phyloP scores from a whole-genome alignment of 1,284 basidiomycete species.

The Cutaneotrichosporon dermatis region DNA sequence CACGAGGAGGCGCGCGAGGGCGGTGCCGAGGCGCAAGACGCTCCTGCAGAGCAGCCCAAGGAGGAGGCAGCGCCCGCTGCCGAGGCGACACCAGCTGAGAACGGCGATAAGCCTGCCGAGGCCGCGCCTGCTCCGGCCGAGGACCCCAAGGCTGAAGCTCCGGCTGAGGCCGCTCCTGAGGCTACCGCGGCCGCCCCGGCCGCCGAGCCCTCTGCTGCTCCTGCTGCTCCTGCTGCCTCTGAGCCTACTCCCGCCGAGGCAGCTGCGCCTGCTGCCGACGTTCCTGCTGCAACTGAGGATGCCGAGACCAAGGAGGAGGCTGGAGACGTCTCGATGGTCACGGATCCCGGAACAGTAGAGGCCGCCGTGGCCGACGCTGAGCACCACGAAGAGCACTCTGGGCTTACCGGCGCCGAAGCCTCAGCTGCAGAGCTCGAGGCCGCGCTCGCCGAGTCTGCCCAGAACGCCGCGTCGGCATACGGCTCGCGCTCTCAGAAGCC shows the following conservation, averaged over 20 bases:
- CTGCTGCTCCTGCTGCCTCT: slow-evolving; percentile 5
- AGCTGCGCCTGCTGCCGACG: slow-evolving; percentile 50
- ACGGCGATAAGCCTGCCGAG: slow-evolving; percentile 2
- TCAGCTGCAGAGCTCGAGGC: slow-evolving; percentile 23
- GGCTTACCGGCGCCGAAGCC: slow-evolving; percentile 18
- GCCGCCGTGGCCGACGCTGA: slow-evolving; percentile 1
- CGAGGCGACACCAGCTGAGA: slow-evolving; percentile 3
- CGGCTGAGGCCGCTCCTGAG: slow-evolving; percentile 6
- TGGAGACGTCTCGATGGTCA: slow-evolving; percentile 36
- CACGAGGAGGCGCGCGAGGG: slow-evolving; percentile 38
- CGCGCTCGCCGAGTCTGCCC: slow-evolving; percentile 26
- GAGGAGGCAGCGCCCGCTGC: slow-evolving; percentile 14
- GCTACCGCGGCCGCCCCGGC: slow-evolving; percentile 14
- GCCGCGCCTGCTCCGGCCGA: slow-evolving; percentile 14
- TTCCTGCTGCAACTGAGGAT: slow-evolving; percentile 43
- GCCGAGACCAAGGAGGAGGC: slow-evolving; percentile 12
- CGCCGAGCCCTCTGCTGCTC: slow-evolving; percentile 6
- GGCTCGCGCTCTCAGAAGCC: slow-evolving; percentile 18
- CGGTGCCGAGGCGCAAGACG: slow-evolving; percentile 46
- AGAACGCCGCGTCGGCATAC: slow-evolving; percentile 33
- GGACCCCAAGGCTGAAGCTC: slow-evolving; percentile 3
- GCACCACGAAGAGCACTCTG: neutral
- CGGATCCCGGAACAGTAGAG: slow-evolving; percentile 17
- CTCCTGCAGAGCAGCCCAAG: slow-evolving; percentile 13
- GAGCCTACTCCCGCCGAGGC: neutral